Conservation (phyloP, 345 rosid species). For the Dipteronia sinensis region DNA sequence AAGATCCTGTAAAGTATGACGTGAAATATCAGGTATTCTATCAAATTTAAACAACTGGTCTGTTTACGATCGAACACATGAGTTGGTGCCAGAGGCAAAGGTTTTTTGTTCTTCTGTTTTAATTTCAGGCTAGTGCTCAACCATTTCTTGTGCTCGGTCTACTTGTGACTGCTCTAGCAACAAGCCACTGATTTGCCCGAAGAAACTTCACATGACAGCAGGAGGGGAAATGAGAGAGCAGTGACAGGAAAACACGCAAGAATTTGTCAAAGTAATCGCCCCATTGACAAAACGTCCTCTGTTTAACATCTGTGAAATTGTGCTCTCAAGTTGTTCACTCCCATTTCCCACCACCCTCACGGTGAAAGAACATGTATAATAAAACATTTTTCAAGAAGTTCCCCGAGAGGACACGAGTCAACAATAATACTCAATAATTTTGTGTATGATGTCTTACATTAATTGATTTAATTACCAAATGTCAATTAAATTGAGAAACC, state of each 20-base stretch:
- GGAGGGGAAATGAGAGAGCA: neutral
- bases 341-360: too few species aligned
- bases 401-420: neutral
- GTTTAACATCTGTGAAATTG: neutral
- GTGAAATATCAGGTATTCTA: constrained; percentile 84
- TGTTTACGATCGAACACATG: neutral
- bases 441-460: neutral
- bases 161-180: constrained; percentile 90
- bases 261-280: neutral
- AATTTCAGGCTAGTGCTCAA: constrained; percentile 88
- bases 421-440: neutral
- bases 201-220: neutral
- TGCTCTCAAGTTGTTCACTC: neutral
- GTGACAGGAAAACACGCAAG: neutral
- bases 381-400: neutral
- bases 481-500: too few species aligned
- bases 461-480: too few species aligned
- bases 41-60: too few species aligned
- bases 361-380: neutral
- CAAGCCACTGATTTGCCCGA: constrained; percentile 52
- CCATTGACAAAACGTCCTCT: neutral
- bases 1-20: constrained; percentile 92
- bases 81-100: neutral
- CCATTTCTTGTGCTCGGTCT: constrained; percentile 92
- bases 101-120: neutral